Evolutionary conservation across 768 basidiomycete species (phyloP), one percentile per base, ranked within the genome.

Genomic region (Boletellus ananiceps): DNA sequence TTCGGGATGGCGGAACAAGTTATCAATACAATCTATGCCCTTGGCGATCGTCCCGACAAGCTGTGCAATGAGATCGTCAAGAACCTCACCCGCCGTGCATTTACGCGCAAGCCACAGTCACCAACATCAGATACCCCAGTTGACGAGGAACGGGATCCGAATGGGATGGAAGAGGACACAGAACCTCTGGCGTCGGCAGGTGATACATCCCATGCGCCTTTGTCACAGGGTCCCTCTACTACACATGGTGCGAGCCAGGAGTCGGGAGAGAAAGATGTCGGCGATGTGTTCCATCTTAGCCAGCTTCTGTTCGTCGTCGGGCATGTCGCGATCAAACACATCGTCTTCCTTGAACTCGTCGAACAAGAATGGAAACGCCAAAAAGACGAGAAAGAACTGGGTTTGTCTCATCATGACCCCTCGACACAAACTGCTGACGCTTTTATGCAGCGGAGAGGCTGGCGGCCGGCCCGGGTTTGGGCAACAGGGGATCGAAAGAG

Each of bases 251-350:
- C 51, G 44, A 18, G 29, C 11, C 51, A 58, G 29, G 34, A 36
- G 2, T 40, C 54, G 4, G 58, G 58, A 16, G 69, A 67, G 40
- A 75, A 77, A 40, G 87, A 90, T 49, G 54, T 80, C 0, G 88
- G 88, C 0, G 89, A 93, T 47, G 83, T 87, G 4, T 96, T 96
- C 64, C 81, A 86, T 54, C 79, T 99, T 25, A 88, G 87, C 56
- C 94, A 98, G 64, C 76, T 99, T n/a, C 71, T 98, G 23, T 98
- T 98, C 63, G 80, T 92, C 34, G 93, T 97, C 16, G 96, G 96
- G 0, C 96, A 98, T 65, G 88, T 95, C 25, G 93, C 95, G 11
- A 91, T 98, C 70, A 98, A 97, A 67, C 95, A 99, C 42, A 91
- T 97, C 49, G 93, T 95, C 14, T 96, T 90, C 61, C 79, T 99